A percentile compares a stretch with the other conserved stretches of the same genome.
These are phyloP conservation scores for Ampelocalamus luodianensis DNA, from an alignment of 176 grass and related monocot species.

Conservation along the genomic window DNA sequence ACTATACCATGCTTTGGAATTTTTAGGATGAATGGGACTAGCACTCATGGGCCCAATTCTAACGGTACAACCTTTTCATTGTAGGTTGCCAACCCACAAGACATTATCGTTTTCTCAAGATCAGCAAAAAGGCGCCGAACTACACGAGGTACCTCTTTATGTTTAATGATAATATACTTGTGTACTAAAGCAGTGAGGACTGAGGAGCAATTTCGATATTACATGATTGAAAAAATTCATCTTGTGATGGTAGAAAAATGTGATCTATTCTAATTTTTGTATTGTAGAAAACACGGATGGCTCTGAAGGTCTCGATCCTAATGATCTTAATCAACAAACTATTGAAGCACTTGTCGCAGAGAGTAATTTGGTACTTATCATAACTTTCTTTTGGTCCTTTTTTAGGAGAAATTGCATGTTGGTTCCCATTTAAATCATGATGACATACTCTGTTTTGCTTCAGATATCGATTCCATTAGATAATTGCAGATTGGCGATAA, in stretches of 20 bases:
- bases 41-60: no score
- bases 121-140: conserved; percentile 51
- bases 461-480: neutral
- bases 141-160: conserved; percentile 50
- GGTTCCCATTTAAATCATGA: neutral
- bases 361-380: conserved; percentile 72
- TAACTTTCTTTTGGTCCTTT: neutral
- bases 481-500: neutral
- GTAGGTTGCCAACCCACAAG: conserved; percentile 90
- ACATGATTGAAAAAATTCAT: neutral
- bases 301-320: conserved; percentile 49
- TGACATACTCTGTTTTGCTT: neutral
- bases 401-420: neutral
- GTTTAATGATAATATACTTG: neutral
- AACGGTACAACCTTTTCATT: neutral
- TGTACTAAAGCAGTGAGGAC: neutral
- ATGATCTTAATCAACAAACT: conserved; percentile 69
- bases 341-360: conserved; percentile 76
- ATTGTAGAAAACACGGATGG: conserved; percentile 50
- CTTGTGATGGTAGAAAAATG: conserved; percentile 1
- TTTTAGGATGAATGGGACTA: no score
- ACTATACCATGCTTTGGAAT: no score
- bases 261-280: conserved; percentile 26
- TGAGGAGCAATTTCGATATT: neutral
- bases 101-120: conserved; percentile 74